These are phyloP conservation scores for Candida peoriensis DNA, from an alignment of 805 yeast species.

Conservation along the genomic window DNA sequence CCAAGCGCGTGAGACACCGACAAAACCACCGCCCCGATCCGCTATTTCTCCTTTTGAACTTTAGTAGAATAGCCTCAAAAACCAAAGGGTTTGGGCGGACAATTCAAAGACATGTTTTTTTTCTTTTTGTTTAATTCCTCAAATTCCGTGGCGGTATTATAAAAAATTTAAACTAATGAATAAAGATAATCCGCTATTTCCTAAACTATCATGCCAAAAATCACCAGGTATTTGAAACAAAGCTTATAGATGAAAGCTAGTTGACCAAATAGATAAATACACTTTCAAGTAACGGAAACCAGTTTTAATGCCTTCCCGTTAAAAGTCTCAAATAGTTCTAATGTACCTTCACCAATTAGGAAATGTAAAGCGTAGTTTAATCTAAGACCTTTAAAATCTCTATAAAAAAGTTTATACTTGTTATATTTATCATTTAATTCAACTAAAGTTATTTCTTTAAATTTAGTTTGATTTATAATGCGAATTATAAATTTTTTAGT, in stretches of 20 bases:
- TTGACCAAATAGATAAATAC: too few species aligned
- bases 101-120: neutral
- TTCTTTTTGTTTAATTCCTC: too few species aligned
- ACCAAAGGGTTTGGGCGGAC: neutral
- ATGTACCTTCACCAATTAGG: slow-evolving; percentile 45
- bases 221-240: too few species aligned
- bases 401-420: slow-evolving; percentile 36
- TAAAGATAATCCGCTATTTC: too few species aligned
- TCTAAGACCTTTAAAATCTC: slow-evolving; percentile 47
- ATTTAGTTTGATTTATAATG: slow-evolving; percentile 30
- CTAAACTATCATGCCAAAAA: too few species aligned
- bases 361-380: slow-evolving; percentile 46
- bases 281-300: neutral
- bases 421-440: slow-evolving; percentile 42
- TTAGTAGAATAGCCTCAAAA: too few species aligned
- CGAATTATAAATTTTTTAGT: slow-evolving; percentile 42
- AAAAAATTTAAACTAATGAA: too few species aligned
- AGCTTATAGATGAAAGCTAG: too few species aligned
- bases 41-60: too few species aligned
- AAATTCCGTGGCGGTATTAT: too few species aligned
- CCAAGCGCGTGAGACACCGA: too few species aligned
- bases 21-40: too few species aligned
- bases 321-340: slow-evolving; percentile 49
- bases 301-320: slow-evolving; percentile 36
- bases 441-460: slow-evolving; percentile 39